Percentiles rank a stretch among this genome's conserved stretches.
These are phyloP conservation scores for Acanthamoeba lenticulata DNA, from an alignment of 208 protist genomes.

Conservation along the genomic window DNA sequence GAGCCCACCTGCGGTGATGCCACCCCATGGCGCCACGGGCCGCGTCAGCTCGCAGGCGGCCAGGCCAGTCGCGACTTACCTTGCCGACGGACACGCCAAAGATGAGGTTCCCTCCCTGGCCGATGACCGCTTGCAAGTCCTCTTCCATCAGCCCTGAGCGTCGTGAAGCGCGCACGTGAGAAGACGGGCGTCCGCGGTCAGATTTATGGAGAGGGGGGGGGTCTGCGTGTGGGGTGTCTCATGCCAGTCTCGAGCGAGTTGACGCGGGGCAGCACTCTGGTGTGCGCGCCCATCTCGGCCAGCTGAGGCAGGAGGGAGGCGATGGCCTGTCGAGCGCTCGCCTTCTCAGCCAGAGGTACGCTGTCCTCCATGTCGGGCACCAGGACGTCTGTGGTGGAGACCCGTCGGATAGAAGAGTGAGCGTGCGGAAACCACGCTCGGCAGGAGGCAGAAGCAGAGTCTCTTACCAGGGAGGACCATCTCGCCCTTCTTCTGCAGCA, in stretches of 20 bases:
- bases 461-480: slow-evolving; percentile 24
- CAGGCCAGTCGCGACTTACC: neutral
- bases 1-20: neutral
- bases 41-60: neutral
- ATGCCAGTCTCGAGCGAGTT: slow-evolving; percentile 46
- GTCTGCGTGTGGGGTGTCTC: neutral
- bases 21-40: neutral
- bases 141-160: slow-evolving; percentile 51
- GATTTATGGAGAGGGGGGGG: neutral
- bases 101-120: slow-evolving; percentile 24
- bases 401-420: neutral
- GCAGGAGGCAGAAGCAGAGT: too few relatives aligned
- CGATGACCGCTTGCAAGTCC: slow-evolving; percentile 54
- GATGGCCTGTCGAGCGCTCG: slow-evolving; percentile 2
- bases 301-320: neutral
- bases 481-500: slow-evolving; percentile 36
- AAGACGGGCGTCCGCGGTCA: neutral
- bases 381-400: neutral
- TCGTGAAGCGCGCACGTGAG: neutral
- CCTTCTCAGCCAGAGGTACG: slow-evolving; percentile 39
- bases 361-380: slow-evolving; percentile 67
- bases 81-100: slow-evolving; percentile 64
- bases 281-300: neutral
- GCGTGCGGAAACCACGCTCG: neutral
- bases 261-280: slow-evolving; percentile 51